These are phyloP conservation scores for Dactylellina haptotyla DNA, from an alignment of 2,329 filamentous ascomycete genomes.

Conservation along the genomic window DNA sequence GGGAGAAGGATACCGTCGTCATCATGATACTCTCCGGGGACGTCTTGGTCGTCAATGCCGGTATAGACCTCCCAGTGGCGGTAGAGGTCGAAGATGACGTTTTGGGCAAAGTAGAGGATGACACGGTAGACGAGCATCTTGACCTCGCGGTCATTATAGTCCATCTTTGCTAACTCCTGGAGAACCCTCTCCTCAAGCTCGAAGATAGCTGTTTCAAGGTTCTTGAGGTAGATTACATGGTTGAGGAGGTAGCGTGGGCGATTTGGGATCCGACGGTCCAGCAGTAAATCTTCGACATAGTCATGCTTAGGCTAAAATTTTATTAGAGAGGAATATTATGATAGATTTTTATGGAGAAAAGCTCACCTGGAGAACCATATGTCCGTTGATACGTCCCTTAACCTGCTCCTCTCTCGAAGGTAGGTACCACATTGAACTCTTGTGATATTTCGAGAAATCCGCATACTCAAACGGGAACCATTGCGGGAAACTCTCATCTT, in stretches of 20 bases:
- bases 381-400: not conserved
- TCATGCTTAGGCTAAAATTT: conserved; percentile 1
- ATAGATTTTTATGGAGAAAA: not conserved
- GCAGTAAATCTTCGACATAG: conserved; percentile 4
- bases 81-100: conserved; percentile 14
- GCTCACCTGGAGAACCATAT: conserved; percentile 1
- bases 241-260: conserved; percentile 4
- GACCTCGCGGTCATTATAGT: conserved; percentile 3
- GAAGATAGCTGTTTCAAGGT: not conserved
- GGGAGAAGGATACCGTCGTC: conserved; percentile 15
- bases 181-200: conserved; percentile 5
- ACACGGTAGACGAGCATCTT: not conserved
- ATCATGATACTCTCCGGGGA: conserved; percentile 12
- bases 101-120: conserved; percentile 9
- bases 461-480: conserved; percentile 10
- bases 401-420: not conserved
- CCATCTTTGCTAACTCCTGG: not conserved
- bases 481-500: conserved; percentile 1
- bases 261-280: conserved; percentile 1
- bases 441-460: conserved; percentile 13
- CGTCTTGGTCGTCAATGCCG: conserved; percentile 7
- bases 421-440: conserved; percentile 16
- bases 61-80: conserved; percentile 19
- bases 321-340: not conserved
- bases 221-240: conserved; percentile 5